Evolutionary conservation across 2,329 filamentous ascomycete species (phyloP).

Genomic region (Pseudogymnoascus sp.): DNA sequence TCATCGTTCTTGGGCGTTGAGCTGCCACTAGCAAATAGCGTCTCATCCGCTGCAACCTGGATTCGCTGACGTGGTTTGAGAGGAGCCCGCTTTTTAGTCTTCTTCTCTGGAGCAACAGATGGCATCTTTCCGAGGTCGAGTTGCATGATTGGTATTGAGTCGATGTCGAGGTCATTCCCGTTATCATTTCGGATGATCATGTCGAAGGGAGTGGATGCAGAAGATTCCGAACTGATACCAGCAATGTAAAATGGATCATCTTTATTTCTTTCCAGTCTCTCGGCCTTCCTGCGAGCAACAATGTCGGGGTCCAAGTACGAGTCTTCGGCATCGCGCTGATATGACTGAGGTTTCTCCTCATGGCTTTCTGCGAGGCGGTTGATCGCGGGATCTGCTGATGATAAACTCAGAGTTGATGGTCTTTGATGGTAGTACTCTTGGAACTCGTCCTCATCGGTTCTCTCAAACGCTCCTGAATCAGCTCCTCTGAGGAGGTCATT

Average conservation of each 20-base stretch:
- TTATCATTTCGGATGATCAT: conserved; percentile 67
- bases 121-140: conserved; percentile 61
- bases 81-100: conserved; percentile 29
- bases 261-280: conserved; percentile 72
- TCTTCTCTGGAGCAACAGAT: conserved; percentile 16
- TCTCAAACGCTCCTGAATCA: conserved; percentile 41
- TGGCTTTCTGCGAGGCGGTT: conserved; percentile 40
- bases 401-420: conserved; percentile 36
- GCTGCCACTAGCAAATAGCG: conserved; percentile 47
- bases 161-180: conserved; percentile 75
- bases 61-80: conserved; percentile 50
- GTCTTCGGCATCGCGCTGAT: conserved; percentile 54
- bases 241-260: conserved; percentile 96
- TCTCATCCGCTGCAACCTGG: conserved; percentile 67
- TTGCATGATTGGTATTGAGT: conserved; percentile 93
- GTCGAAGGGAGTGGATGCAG: conserved; percentile 68
- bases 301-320: conserved; percentile 66
- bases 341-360: conserved; percentile 44
- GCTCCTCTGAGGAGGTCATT: conserved; percentile 53
- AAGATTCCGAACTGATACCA: conserved; percentile 43
- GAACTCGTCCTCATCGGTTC: conserved; percentile 58
- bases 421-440: conserved; percentile 57
- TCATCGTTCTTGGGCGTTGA: conserved; percentile 46
- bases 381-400: conserved; percentile 50
- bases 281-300: conserved; percentile 63